Evolutionary conservation across 192 early-diverging fungal genomes (phyloP), one percentile per base, ranked within the genome.

Genomic region (Backusella westeae): DNA sequence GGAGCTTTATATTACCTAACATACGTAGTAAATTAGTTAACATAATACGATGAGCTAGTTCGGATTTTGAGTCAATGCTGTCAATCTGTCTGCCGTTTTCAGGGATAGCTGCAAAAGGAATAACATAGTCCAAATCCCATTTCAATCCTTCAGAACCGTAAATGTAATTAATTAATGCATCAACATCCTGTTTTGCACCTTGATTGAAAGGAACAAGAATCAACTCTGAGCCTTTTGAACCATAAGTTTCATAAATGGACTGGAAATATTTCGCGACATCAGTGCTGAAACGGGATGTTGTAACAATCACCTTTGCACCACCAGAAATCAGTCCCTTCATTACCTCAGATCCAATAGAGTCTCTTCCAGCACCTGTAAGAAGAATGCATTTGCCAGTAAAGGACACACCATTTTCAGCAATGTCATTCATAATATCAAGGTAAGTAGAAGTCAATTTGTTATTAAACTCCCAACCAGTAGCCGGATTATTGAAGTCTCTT

Each of bases 161-260:
- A 59, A 98, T 96, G 79, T 94, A 98, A 73, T 94, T 84, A 65
- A 97, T 86, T 12, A 98, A 82, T 17, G 87, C 82, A 41, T 87
- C 82, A 9, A 93, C 87, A 83, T 98, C 97, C 82, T 94, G 91
- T 75, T 88, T 87, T 4, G 96, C 97, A 39, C 89, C 96, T 79
- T 92, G 94, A 85, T 98, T 98, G 86, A 98, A 98, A 8, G 97
- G 96, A 32, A 97, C 95, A 53, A 98, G 89, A 41, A 95, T 87
- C 46, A 98, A 87, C 15, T 88, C 80, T 1, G 94, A 93, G 34
- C 94, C 94, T 76, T 93, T 92, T 49, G 96, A 90, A n/a, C 97
- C 97, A 81, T 94, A 90, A 36, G 83, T 84, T 78, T 96, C 91
- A 87, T 95, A 98, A 72, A 99, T 92, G 52, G 86, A 82, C 70